Conservation (phyloP, 306 rosid species). For the Pueraria montana region DNA sequence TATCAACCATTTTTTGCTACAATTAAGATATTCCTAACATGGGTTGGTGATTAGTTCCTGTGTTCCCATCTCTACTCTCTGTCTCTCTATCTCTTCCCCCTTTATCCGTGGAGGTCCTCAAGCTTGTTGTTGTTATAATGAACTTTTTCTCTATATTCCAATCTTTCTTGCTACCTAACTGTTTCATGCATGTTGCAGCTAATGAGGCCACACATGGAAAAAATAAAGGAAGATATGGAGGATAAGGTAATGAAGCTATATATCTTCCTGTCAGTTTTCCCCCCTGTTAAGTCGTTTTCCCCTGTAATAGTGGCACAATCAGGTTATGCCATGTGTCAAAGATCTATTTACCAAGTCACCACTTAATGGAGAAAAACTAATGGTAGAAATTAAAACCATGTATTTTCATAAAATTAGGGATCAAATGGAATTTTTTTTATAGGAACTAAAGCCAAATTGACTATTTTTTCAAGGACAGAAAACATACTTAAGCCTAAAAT, state of each 20-base stretch:
- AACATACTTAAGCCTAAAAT: not conserved
- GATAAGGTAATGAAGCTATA: constrained; percentile 60
- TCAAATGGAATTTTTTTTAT: not conserved
- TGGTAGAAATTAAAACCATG: not conserved
- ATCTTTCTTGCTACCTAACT: constrained; percentile 25
- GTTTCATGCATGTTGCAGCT: constrained; percentile 59
- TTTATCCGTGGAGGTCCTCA: not conserved
- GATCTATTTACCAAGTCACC: not conserved
- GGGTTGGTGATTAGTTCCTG: constrained; percentile 5
- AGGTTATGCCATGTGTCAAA: not conserved
- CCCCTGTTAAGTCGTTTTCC: not conserved
- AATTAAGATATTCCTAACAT: constrained; percentile 6
- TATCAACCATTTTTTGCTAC: no score
- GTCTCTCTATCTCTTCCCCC: not conserved
- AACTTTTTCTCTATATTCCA: not conserved
- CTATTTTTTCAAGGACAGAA: not conserved
- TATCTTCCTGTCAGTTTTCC: not conserved
- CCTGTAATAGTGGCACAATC: not conserved
- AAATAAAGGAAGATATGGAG: constrained; percentile 62
- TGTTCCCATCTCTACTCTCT: not conserved
- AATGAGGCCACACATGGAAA: constrained; percentile 78
- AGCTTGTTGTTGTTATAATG: constrained; percentile 8
- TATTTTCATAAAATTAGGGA: not conserved
- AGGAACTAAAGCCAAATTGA: not conserved
- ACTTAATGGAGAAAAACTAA: not conserved